These are phyloP conservation scores for Luffa aegyptiaca DNA, from an alignment of 306 rosid genomes.

Conservation along the genomic window DNA sequence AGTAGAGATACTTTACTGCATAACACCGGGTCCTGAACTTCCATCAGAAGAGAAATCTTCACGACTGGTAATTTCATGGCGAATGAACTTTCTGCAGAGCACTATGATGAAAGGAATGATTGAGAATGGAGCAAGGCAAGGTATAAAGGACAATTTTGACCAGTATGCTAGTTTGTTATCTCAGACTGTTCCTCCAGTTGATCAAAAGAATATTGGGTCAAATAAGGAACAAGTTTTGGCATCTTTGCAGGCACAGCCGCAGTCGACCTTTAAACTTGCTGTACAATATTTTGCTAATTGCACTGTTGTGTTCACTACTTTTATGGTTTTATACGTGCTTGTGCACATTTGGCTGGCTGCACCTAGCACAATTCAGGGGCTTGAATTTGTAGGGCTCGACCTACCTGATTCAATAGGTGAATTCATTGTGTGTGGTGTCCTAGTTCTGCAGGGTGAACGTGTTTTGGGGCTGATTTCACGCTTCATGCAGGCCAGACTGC, in stretches of 20 bases:
- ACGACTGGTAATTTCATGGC: conserved; percentile 79
- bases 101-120: conserved; percentile 99
- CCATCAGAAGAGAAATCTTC: conserved; percentile 65
- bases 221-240: conserved; percentile 80
- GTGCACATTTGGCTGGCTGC: conserved; percentile 70
- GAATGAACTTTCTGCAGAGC: conserved; percentile 75
- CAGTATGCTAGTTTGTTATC: conserved; percentile 60
- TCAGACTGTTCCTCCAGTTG: conserved; percentile 60
- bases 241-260: conserved; percentile 54
- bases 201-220: conserved; percentile 67
- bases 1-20: conserved; percentile 62
- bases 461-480: conserved; percentile 73
- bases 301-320: conserved; percentile 46
- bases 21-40: conserved; percentile 83
- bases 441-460: conserved; percentile 88
- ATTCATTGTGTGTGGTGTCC: conserved; percentile 61
- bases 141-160: conserved; percentile 77
- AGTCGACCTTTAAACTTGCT: conserved; percentile 64
- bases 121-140: conserved; percentile 85
- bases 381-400: conserved; percentile 94
- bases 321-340: conserved; percentile 65
- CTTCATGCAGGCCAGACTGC: conserved; percentile 83
- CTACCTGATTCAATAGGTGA: conserved; percentile 94
- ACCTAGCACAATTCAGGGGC: conserved; percentile 73
- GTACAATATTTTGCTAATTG: conserved; percentile 78